Evolutionary conservation across 2,329 filamentous ascomycete genomes (phyloP), one percentile per base, ranked within the genome.

Genomic region (Fusarium poae): DNA sequence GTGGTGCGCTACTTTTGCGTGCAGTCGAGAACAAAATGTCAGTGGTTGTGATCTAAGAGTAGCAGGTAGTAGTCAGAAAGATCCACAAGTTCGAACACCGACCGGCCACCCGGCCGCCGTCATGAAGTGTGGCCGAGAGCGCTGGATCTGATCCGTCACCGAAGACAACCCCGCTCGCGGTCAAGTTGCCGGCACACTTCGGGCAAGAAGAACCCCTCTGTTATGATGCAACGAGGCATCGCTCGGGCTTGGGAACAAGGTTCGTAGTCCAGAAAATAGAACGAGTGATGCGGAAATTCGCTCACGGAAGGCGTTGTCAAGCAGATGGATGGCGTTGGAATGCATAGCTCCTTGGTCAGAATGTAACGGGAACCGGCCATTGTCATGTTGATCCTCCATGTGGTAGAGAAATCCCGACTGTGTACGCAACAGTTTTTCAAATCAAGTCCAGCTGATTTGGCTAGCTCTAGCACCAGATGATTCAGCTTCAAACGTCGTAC

Each of bases 111-210:
- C 60, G 48, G 32, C 52, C 40, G 46, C 49, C 37, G 49, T 49
- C 46, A 18, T 51, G 35, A 46, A 37, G 34, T 50, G 49, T 53
- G 43, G 55, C 52, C 45, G 65, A 57, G 61, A 43, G 29, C 51
- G 52, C 59, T 66, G 61, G 50, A 34, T 61, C 46, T 61, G 66
- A 62, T 68, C 71, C 53, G 68, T 68, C 62, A 67, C 71, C 66
- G 66, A 73, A 15, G 46, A 50, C 21, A 44, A 43, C 55, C 59
- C 67, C 67, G 61, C 69, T 62, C 59, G 46, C 42, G 43, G 46
- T 51, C 64, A 58, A 53, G 42, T 60, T 37, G 34, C 51, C 46
- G 44, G 53, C 51, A 35, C 44, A 50, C 44, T 46, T 50, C 54
- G 52, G 44, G 60, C 54, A 45, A 56, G 43, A 68, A 51, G 20